Evolutionary conservation across 768 basidiomycete species (phyloP), one percentile per base, ranked within the genome.

Genomic region (Rhizopogon salebrosus): DNA sequence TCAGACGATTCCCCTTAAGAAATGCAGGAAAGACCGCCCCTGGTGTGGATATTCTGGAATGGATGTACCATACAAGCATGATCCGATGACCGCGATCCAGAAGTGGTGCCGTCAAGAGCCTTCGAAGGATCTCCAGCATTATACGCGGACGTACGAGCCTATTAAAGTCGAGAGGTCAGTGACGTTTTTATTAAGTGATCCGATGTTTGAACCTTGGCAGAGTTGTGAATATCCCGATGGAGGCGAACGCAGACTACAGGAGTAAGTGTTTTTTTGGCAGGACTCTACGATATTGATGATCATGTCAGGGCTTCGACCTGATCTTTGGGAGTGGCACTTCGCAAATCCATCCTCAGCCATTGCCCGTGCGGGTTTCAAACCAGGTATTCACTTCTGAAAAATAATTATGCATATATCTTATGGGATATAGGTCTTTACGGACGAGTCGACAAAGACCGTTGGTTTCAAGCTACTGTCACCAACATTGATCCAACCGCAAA

Each of bases 401-500:
- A 4, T 4, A 4, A 14, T n/a, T 27, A 9, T 45, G 31, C 22
- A 2, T 5, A 2, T 5, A 22, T 54, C 40, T 45, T 36, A 55
- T 39, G 4, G 38, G n/a, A 10, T 7, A 70, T 73, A 82, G 69
- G 73, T 60, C 49, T 84, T 74, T 80, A 80, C 55, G 84, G 82
- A 6, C 79, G 89, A 7, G 70, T 90, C 13, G 78, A 84, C 54
- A 64, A 68, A 48, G 62, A 79, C 20, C 61, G 61, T 7, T 81
- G 76, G 60, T 92, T 92, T 60, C 79, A 78, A 37, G 90, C 89
- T 0, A 90, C 84, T 0, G 84, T 89, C 13, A 89, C 87, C 0
- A 90, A 92, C 53, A 75, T 92, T 37, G 82, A 84, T 48, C 88
- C 89, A 0, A 89, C 80, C 1, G 89, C 87, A 4, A 92, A 90